These are phyloP conservation scores for Cercospora sojina DNA, from an alignment of 2,329 filamentous ascomycete species.

Conservation along the genomic window DNA sequence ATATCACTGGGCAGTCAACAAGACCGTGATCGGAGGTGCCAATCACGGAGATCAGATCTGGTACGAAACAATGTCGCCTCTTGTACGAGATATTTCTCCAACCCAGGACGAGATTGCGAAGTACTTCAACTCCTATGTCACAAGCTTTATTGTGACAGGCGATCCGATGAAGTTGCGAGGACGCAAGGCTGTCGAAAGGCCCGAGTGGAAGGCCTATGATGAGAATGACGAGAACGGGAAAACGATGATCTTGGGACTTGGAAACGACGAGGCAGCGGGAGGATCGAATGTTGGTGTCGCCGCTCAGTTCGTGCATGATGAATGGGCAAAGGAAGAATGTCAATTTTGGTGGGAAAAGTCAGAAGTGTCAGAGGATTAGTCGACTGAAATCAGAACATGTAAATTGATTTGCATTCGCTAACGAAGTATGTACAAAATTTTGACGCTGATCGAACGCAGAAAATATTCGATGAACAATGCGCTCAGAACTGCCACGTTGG, in stretches of 20 bases:
- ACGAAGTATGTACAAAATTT: not conserved
- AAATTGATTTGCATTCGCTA: conserved; percentile 10
- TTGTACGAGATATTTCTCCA: conserved; percentile 28
- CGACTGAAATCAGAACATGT: not conserved
- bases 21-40: conserved; percentile 35
- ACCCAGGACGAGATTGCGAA: conserved; percentile 37
- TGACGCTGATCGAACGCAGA: not conserved
- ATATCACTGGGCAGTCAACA: conserved; percentile 61
- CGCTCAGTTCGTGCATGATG: conserved; percentile 46
- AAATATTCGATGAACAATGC: not conserved
- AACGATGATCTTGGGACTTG: conserved; percentile 57
- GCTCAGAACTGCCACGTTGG: too few species aligned
- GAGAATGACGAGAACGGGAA: conserved; percentile 16
- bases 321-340: conserved; percentile 52
- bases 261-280: conserved; percentile 56
- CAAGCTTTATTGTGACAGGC: conserved; percentile 37
- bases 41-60: conserved; percentile 40
- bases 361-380: conserved; percentile 33
- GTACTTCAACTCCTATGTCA: conserved; percentile 36
- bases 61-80: conserved; percentile 36
- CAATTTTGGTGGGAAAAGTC: conserved; percentile 62
- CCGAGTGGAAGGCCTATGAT: conserved; percentile 31
- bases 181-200: conserved; percentile 25
- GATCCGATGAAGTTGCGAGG: conserved; percentile 35
- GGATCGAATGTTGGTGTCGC: conserved; percentile 44